These are phyloP conservation scores for Erigeron philadelphicus DNA, from an alignment of 140 eudicot genomes.

Conservation along the genomic window DNA sequence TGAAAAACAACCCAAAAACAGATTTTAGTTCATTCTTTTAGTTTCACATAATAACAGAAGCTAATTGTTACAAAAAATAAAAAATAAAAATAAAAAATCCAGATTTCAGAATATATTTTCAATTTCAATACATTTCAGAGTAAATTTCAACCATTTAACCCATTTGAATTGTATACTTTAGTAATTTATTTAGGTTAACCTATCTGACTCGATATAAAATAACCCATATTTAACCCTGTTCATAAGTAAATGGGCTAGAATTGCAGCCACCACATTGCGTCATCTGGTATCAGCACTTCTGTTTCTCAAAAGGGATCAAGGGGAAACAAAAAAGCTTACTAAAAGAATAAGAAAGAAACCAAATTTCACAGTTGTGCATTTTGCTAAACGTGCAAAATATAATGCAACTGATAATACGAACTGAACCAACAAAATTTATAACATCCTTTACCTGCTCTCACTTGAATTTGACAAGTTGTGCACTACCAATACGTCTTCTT, in stretches of 20 bases:
- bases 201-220: neutral
- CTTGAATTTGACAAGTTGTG: constrained; percentile 36
- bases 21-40: too few relatives aligned
- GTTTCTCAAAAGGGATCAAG: neutral
- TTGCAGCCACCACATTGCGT: neutral
- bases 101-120: neutral
- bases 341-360: neutral
- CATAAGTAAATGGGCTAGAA: neutral
- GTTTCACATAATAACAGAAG: too few relatives aligned
- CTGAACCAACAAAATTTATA: neutral
- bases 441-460: constrained; percentile 42
- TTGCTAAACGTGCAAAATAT: neutral
- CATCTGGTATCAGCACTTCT: constrained; percentile 3
- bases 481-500: constrained; percentile 58
- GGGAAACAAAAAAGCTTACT: neutral
- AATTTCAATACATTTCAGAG: neutral
- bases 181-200: neutral
- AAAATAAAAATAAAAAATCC: too few relatives aligned
- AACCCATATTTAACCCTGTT: neutral
- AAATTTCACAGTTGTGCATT: neutral
- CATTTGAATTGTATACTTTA: too few relatives aligned
- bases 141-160: neutral
- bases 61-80: neutral
- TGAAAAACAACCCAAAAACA: too few relatives aligned
- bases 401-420: neutral